Base-by-base conservation (phyloP, 208 protist species). In the Trypanosoma conorhini region DNA sequence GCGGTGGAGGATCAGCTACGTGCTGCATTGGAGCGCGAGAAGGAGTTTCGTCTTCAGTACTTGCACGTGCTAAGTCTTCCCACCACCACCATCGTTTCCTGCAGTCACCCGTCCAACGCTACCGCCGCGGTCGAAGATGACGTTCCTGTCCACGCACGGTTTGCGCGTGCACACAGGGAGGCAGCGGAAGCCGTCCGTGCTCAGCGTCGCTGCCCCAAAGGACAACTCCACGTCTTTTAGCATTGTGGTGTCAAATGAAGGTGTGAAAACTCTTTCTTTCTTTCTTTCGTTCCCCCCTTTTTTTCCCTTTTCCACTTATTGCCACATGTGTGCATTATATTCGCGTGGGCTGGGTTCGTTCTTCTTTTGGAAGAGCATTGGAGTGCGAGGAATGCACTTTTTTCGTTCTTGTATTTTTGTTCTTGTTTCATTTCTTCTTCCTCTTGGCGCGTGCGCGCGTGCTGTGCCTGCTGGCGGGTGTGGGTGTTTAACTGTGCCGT, bases 161-260 rank as follows among this genome's bases (percentile, higher is more conserved):
- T 95, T 77, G 83, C 79, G 0, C 83, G 87, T 38, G 90, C 90
- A 19, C 90, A 95, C 70, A 79, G 83, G 59, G 85, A 89, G 61
- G 90, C 90, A 33, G 55, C 87, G 51, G 78, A 85, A 8, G 82
- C 83, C 3, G 79, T 87, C 15, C 69, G 66, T 22, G 79, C 82
- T 21, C 82, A 93, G 63, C 76, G 67, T 1, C 79, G 81, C 22
- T 31, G 19, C 44, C 17, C 42, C 8, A 19, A 28, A 51, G 44
- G 31, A 21, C 24, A 63, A 5, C 40, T 21, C 30, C 42, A 59
- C 38, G 13, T 62, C 38, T 38, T 71, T 54, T 71, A 40, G 12
- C 38, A 19, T 24, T 30, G 7, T 46, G 26, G 3, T 54, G 5
- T 54, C 9, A 54, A 24, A 4, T 24, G n/a, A 28, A 26, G 26